Evolutionary conservation across 306 rosid genomes (phyloP).

Genomic region (Lathyrus tuberosus): DNA sequence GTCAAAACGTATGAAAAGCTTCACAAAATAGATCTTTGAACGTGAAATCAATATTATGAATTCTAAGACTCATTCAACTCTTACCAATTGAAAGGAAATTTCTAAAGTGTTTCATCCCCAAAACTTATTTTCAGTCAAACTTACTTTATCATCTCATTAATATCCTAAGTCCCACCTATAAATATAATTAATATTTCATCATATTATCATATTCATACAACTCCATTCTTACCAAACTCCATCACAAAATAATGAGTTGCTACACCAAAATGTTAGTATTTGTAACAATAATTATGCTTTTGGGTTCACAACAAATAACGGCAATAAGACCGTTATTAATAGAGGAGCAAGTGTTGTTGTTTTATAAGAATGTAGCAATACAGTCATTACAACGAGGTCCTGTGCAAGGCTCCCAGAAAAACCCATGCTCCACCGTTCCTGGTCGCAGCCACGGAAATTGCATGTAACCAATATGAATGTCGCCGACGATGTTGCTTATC

Average conservation of each 20-base stretch:
- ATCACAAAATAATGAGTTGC: conserved; percentile 29
- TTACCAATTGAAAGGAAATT: conserved; percentile 28
- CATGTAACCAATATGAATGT: conserved; percentile 9
- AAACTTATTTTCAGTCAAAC: conserved; percentile 22
- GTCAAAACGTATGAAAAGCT: conserved; percentile 1
- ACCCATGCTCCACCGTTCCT: conserved; percentile 47
- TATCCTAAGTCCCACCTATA: no score
- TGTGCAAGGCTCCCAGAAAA: conserved; percentile 11
- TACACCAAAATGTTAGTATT: conserved; percentile 34
- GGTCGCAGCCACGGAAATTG: conserved; percentile 42
- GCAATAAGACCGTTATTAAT: conserved; percentile 41
- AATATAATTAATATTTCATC: no score
- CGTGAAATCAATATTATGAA: conserved; percentile 22
- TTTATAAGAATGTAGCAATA: neutral
- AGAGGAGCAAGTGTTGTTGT: conserved; percentile 6
- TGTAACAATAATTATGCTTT: conserved; percentile 6
- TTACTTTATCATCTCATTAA: no score
- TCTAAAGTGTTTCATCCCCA: neutral
- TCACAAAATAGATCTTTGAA: neutral
- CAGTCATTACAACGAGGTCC: conserved; percentile 45
- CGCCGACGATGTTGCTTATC: neutral
- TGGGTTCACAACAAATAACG: conserved; percentile 26
- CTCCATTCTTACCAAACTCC: neutral
- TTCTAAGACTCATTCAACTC: conserved; percentile 45
- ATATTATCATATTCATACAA: no score